Evolutionary conservation across 2,329 filamentous ascomycete genomes (phyloP).

Genomic region (Pseudophaeomoniella oleicola): DNA sequence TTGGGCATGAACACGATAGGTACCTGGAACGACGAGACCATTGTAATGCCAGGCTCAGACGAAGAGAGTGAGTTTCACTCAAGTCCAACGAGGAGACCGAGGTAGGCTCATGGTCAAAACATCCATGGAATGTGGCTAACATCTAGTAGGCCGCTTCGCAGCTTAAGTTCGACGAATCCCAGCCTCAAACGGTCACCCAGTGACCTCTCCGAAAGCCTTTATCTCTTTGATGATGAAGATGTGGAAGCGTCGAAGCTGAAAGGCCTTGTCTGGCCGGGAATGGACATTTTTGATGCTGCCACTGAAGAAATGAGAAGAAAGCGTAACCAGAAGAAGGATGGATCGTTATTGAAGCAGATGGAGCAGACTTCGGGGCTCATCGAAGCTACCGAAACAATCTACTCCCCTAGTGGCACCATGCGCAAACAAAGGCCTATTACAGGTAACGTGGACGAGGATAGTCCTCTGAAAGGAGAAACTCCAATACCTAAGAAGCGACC

Average conservation of each 20-base stretch:
- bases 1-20: background rate
- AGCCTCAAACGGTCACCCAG: too few relatives aligned
- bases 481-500: slow-evolving; percentile 23
- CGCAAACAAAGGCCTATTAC: slow-evolving; percentile 30
- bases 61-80: slow-evolving; percentile 9
- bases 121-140: too few relatives aligned
- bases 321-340: slow-evolving; percentile 37
- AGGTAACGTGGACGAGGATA: slow-evolving; percentile 32
- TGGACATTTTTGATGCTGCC: slow-evolving; percentile 37
- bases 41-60: slow-evolving; percentile 1
- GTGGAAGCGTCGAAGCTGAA: slow-evolving; percentile 29
- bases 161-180: too few relatives aligned
- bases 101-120: too few relatives aligned
- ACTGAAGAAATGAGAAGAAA: slow-evolving; percentile 32
- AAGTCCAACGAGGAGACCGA: slow-evolving; percentile 7
- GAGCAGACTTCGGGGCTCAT: slow-evolving; percentile 27
- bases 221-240: slow-evolving; percentile 3
- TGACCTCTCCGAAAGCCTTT: background rate
- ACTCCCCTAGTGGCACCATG: slow-evolving; percentile 27
- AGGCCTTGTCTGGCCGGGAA: slow-evolving; percentile 34
- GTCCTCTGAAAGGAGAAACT: slow-evolving; percentile 29
- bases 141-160: too few relatives aligned
- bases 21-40: background rate
- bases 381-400: slow-evolving; percentile 32
- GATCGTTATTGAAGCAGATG: slow-evolving; percentile 29